Percentiles rank a stretch among this genome's conserved stretches.
Evolutionary conservation across 768 basidiomycete genomes (phyloP).

Genomic region (Leccinellum luteum): DNA sequence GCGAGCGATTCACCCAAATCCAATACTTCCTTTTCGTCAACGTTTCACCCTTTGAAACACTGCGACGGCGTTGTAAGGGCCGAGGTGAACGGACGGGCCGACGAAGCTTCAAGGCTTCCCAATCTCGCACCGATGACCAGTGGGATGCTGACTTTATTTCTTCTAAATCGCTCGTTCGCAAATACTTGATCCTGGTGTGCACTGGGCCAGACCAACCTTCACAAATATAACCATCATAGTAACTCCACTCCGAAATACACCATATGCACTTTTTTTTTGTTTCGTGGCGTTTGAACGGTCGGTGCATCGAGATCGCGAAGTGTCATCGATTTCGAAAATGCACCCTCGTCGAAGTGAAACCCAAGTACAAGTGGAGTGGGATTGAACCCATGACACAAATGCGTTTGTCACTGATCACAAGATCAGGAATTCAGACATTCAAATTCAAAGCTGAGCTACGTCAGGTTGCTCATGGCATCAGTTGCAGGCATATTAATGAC

Average conservation of each 20-base stretch:
- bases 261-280: neutral
- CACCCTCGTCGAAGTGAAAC: neutral
- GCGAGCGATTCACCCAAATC: neutral
- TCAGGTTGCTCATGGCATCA: neutral
- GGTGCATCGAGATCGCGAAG: neutral
- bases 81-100: neutral
- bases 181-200: neutral
- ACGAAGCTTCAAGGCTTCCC: neutral
- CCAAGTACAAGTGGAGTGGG: neutral
- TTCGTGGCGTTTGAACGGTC: neutral
- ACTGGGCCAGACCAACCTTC: neutral
- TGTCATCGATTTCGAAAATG: neutral
- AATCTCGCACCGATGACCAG: neutral
- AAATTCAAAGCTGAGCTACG: neutral
- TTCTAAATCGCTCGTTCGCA: neutral
- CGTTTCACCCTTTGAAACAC: neutral
- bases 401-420: no score
- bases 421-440: neutral
- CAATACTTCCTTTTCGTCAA: neutral
- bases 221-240: neutral
- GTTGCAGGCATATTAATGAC: neutral
- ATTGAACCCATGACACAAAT: neutral
- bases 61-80: neutral
- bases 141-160: neutral
- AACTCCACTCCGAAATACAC: no score